phyloP scores from a whole-genome alignment of 176 grass and related monocot species.

The Hordeum vulgare region MorexV3_pseudomolecules_assembly NC_058520.1:446491858-446492357 shows the following conservation, averaged over 20 bases:
- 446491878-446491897: conserved; percentile 25
- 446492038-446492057: background rate
- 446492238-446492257: background rate
- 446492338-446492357: conserved; percentile 94
- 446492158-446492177: background rate
- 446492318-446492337: conserved; percentile 99
- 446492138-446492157: background rate
- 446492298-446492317: conserved; percentile 76
- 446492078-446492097: background rate
- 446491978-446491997: conserved; percentile 51
- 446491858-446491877: background rate
- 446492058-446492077: background rate
- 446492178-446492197: background rate
- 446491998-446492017: conserved; percentile 14
- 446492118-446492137: background rate
- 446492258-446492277: conserved; percentile 11
- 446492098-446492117: background rate
- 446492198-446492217: background rate
- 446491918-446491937: conserved; percentile 99
- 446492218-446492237: background rate
- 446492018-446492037: background rate
- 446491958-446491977: conserved; percentile 91
- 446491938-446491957: conserved; percentile 95
- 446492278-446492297: conserved; percentile 84
- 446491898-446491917: conserved; percentile 87